Evolutionary conservation across 768 basidiomycete genomes (phyloP).

Genomic region (Trametes sanguinea): DNA sequence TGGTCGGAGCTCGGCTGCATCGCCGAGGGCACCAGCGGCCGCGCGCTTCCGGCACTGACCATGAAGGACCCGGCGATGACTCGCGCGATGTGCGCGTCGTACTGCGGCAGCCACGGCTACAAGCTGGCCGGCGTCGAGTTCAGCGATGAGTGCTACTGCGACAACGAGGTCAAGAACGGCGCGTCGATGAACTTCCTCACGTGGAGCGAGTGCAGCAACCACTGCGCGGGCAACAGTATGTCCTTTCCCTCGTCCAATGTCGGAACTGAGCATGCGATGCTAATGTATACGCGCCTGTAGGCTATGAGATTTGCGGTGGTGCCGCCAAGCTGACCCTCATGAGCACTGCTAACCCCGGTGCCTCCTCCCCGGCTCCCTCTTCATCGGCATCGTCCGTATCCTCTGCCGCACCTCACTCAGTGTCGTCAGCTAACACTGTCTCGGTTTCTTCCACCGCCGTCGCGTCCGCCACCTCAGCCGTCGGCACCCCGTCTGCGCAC

Average conservation of each 20-base stretch:
- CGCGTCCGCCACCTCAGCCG: constrained; percentile 3
- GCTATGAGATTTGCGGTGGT: constrained; percentile 29
- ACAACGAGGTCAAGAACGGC: constrained; percentile 29
- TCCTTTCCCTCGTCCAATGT: background rate
- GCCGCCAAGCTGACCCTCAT: constrained; percentile 24
- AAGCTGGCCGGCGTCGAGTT: constrained; percentile 32
- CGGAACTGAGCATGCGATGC: background rate
- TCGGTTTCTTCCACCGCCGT: constrained; percentile 8
- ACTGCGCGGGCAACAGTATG: constrained; percentile 29
- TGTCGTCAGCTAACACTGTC: constrained; percentile 12
- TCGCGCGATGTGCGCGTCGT: constrained; percentile 24
- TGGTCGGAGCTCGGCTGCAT: constrained; percentile 30
- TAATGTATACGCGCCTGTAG: background rate
- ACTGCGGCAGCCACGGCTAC: constrained; percentile 30
- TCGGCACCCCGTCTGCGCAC: constrained; percentile 7
- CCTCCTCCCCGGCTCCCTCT: constrained; percentile 5
- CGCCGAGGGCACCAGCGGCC: constrained; percentile 29
- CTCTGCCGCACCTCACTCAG: constrained; percentile 13
- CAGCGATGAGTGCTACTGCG: constrained; percentile 31
- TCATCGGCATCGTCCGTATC: constrained; percentile 18
- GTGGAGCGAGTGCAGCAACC: constrained; percentile 25
- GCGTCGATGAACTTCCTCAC: constrained; percentile 22
- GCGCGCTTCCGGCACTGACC: constrained; percentile 26
- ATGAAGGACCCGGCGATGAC: constrained; percentile 28
- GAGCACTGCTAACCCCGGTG: constrained; percentile 16